Percentiles rank a stretch among this genome's conserved stretches.
Evolutionary conservation across 2,329 filamentous ascomycete genomes (phyloP).

Genomic region (Botryotinia narcissicola): DNA sequence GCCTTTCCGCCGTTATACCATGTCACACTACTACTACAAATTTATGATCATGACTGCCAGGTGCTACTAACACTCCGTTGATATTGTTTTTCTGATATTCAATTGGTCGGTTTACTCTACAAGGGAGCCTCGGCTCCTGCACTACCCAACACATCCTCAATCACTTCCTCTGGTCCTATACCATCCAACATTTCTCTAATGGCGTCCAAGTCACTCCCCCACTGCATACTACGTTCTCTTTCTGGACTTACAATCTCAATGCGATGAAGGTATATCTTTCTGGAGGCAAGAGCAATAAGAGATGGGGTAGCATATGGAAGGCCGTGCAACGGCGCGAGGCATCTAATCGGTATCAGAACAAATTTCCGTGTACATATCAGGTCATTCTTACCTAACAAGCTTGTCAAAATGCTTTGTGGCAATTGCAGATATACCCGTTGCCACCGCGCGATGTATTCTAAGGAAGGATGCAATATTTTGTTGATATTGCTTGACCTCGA

Average conservation of each 20-base stretch:
- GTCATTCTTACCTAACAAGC: slow-evolving; percentile 54
- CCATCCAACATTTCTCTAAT: slow-evolving; percentile 65
- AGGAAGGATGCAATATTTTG: slow-evolving; percentile 87
- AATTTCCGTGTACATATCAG: background rate
- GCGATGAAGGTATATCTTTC: slow-evolving; percentile 85
- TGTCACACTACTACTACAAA: background rate
- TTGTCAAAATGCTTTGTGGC: slow-evolving; percentile 76
- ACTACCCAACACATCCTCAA: slow-evolving; percentile 59
- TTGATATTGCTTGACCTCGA: slow-evolving; percentile 80
- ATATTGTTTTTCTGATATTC: background rate
- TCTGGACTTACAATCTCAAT: slow-evolving; percentile 67
- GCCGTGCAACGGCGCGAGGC: slow-evolving; percentile 77
- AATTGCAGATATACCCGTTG: slow-evolving; percentile 70
- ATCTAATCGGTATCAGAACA: slow-evolving; percentile 41
- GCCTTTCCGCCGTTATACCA: background rate
- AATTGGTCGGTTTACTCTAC: slow-evolving; percentile 32
- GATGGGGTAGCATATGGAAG: slow-evolving; percentile 81
- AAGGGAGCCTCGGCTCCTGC: slow-evolving; percentile 54
- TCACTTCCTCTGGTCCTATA: slow-evolving; percentile 58
- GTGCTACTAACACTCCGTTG: background rate
- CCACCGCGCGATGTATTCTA: slow-evolving; percentile 81
- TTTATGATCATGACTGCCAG: background rate
- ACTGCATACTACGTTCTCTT: slow-evolving; percentile 85
- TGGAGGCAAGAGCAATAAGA: slow-evolving; percentile 75
- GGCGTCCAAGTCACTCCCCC: slow-evolving; percentile 76